phyloP scores from a whole-genome alignment of 2,329 filamentous ascomycete species.

The Chaetoscypha palmicola region DNA sequence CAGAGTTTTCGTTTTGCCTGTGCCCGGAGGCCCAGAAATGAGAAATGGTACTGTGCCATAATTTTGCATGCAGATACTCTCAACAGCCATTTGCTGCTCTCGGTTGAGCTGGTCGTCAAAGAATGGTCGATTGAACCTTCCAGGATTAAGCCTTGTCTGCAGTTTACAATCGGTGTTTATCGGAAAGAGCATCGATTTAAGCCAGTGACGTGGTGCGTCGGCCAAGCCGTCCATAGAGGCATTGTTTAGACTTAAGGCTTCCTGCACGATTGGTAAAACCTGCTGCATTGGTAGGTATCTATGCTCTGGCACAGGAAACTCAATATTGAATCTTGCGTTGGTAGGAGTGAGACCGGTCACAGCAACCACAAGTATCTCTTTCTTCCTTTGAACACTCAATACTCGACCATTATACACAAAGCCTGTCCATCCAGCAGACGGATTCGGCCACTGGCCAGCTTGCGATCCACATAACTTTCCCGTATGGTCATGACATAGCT shows the following conservation, averaged over 20 bases:
- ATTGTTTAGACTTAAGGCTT: slow-evolving; percentile 1
- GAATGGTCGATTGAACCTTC: slow-evolving; percentile 8
- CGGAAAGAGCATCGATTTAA: slow-evolving; percentile 17
- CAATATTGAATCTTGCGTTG: slow-evolving; percentile 10
- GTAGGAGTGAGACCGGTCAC: background rate
- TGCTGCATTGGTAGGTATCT: slow-evolving; percentile 12
- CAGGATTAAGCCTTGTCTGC: slow-evolving; percentile 14
- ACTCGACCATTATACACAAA: slow-evolving; percentile 14
- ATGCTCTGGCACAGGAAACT: slow-evolving; percentile 12
- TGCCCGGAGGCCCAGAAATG: slow-evolving; percentile 19
- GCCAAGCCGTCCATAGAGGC: background rate
- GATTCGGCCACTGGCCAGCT: slow-evolving; percentile 5
- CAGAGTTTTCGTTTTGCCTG: slow-evolving; percentile 19
- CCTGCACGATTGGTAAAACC: slow-evolving; percentile 14
- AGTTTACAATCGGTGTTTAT: slow-evolving; percentile 4
- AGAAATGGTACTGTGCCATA: slow-evolving; percentile 17
- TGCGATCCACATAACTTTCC: no score
- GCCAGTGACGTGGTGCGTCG: slow-evolving; percentile 5
- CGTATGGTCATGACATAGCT: slow-evolving; percentile 11
- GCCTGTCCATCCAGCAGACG: slow-evolving; percentile 13
- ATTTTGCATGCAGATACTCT: slow-evolving; percentile 13
- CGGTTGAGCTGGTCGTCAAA: slow-evolving; percentile 16
- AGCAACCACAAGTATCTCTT: slow-evolving; percentile 7
- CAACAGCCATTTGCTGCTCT: slow-evolving; percentile 17
- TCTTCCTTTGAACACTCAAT: slow-evolving; percentile 9